Evolutionary conservation across 768 basidiomycete species (phyloP).

Genomic region (Lentinula aciculospora): DNA sequence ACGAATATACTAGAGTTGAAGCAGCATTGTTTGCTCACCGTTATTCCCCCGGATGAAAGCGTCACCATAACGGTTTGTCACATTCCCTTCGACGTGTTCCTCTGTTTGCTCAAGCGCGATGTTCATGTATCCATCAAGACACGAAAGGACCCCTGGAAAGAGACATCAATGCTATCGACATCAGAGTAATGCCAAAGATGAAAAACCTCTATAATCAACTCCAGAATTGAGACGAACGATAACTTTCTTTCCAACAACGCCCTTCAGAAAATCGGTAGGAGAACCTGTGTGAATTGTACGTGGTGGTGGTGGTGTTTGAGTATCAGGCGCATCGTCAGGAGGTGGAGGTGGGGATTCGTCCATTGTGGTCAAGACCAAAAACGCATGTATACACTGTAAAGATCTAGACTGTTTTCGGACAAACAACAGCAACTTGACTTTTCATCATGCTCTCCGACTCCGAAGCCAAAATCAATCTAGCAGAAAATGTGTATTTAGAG

Average conservation of each 20-base stretch:
- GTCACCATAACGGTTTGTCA: constrained; percentile 90
- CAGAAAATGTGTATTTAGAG: constrained; percentile 26
- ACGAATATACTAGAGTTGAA: background rate
- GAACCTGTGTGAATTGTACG: constrained; percentile 59
- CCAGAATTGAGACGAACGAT: constrained; percentile 89
- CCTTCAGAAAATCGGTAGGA: constrained; percentile 90
- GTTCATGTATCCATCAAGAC: constrained; percentile 99
- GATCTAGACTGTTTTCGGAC: too few species aligned
- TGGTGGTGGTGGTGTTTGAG: background rate
- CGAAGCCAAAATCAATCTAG: background rate
- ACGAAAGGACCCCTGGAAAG: constrained; percentile 76
- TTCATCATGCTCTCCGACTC: constrained; percentile 4
- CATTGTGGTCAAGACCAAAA: background rate
- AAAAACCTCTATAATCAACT: constrained; percentile 83
- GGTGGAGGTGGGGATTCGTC: constrained; percentile 2
- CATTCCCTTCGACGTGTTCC: constrained; percentile 84
- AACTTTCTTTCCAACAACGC: constrained; percentile 93
- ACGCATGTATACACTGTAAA: too few species aligned
- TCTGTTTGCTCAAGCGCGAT: constrained; percentile 97
- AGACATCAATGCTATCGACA: background rate
- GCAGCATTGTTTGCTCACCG: constrained; percentile 43
- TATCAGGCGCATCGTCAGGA: background rate
- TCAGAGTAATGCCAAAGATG: background rate
- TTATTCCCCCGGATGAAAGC: constrained; percentile 95
- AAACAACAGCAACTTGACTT: too few species aligned